These are phyloP conservation scores for Pelargonium myrrhifolium DNA, from an alignment of 441 rosid species.

Conservation along the genomic window DNA sequence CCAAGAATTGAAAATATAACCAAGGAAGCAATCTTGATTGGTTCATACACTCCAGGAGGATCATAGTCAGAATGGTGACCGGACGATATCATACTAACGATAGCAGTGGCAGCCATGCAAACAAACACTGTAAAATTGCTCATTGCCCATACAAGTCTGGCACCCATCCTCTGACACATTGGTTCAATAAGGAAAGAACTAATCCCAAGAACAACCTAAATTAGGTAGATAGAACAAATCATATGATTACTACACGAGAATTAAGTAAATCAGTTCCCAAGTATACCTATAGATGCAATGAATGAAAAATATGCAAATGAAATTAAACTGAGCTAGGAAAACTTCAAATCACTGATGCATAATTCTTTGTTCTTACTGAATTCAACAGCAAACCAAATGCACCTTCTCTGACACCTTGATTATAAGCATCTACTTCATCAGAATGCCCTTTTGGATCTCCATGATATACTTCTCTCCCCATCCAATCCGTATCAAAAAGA, in stretches of 20 bases:
- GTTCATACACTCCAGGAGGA: slow-evolving; percentile 51
- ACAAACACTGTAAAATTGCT: slow-evolving; percentile 77
- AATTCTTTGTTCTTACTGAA: slow-evolving; percentile 78
- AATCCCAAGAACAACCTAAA: slow-evolving; percentile 82
- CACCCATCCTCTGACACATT: slow-evolving; percentile 73
- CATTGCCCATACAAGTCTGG: slow-evolving; percentile 79
- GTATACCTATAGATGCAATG: not conserved
- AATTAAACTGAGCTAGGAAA: slow-evolving; percentile 4
- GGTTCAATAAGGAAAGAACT: slow-evolving; percentile 83
- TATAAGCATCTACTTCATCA: slow-evolving; percentile 48
- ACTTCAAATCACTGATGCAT: slow-evolving; percentile 17
- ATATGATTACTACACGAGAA: not conserved
- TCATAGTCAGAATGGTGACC: slow-evolving; percentile 43
- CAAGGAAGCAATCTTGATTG: slow-evolving; percentile 63
- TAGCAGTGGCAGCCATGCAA: slow-evolving; percentile 75
- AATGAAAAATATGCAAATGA: slow-evolving; percentile 4
- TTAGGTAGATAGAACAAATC: slow-evolving; percentile 13
- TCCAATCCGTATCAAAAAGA: slow-evolving; percentile 97
- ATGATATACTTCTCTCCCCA: slow-evolving; percentile 97
- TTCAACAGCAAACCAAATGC: slow-evolving; percentile 98
- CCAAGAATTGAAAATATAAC: slow-evolving; percentile 83
- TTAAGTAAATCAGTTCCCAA: slow-evolving; percentile 3
- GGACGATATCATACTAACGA: slow-evolving; percentile 63
- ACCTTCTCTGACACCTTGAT: slow-evolving; percentile 92
- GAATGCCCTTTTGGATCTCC: slow-evolving; percentile 78